Conservation (phyloP, 2,329 filamentous ascomycete species). For the Sphaerulina vaccinii region DNA sequence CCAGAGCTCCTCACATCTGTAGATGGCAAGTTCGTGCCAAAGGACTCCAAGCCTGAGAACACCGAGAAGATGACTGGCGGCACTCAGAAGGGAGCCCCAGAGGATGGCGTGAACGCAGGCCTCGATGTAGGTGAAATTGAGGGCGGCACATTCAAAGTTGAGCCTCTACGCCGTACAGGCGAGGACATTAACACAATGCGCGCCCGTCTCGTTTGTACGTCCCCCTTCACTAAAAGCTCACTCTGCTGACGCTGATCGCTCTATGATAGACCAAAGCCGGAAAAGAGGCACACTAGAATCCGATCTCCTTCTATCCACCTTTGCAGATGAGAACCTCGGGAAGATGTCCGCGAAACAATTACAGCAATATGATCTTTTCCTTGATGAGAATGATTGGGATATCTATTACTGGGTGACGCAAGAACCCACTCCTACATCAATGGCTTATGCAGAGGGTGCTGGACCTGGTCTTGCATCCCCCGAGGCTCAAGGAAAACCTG, state of each 20-base stretch:
- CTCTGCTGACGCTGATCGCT: constrained; percentile 33
- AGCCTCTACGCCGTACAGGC: constrained; percentile 80
- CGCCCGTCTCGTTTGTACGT: constrained; percentile 72
- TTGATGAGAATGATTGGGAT: constrained; percentile 99
- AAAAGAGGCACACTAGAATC: constrained; percentile 95
- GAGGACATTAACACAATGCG: constrained; percentile 85
- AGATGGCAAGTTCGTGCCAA: constrained; percentile 57
- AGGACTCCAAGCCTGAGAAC: constrained; percentile 61
- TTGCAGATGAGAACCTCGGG: constrained; percentile 75
- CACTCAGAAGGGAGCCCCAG: constrained; percentile 53
- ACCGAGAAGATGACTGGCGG: constrained; percentile 66
- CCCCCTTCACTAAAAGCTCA: constrained; percentile 4
- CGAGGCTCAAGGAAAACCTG: constrained; percentile 46
- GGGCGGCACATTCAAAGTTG: constrained; percentile 80
- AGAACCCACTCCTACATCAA: constrained; percentile 61
- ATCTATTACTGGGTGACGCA: constrained; percentile 99
- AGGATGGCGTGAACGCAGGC: constrained; percentile 57
- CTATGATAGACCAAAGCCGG: constrained; percentile 77
- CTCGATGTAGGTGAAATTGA: constrained; percentile 83
- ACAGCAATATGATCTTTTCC: constrained; percentile 81
- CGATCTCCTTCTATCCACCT: constrained; percentile 93
- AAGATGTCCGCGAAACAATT: constrained; percentile 73
- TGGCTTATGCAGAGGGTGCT: constrained; percentile 56
- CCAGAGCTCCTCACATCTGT: constrained; percentile 61
- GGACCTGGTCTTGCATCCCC: constrained; percentile 45